A percentile compares a stretch with the other conserved stretches of the same genome.
phyloP scores from a whole-genome alignment of 768 basidiomycete species.

The Tricholoma matsutake region DNA sequence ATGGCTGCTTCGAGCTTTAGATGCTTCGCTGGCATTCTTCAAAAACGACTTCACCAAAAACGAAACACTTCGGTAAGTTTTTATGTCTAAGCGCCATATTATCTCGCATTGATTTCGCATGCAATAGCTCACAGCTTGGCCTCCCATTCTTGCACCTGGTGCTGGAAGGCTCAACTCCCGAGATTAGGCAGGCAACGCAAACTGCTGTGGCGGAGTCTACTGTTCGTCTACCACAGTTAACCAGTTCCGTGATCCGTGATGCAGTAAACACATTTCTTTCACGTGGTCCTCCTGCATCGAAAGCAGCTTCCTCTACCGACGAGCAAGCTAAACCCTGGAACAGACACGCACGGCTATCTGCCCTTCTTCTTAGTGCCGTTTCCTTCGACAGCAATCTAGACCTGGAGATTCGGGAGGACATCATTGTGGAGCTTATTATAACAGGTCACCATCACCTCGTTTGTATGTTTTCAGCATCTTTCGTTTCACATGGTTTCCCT shows the following conservation, averaged over 20 bases:
- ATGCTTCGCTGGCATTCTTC: slow-evolving; percentile 47
- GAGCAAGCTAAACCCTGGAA: slow-evolving; percentile 34
- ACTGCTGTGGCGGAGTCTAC: slow-evolving; percentile 39
- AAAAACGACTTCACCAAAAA: slow-evolving; percentile 49
- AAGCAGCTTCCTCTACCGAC: slow-evolving; percentile 27
- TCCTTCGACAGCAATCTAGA: slow-evolving; percentile 45
- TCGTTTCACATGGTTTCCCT: background rate
- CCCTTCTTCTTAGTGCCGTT: slow-evolving; percentile 50
- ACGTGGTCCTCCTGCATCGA: slow-evolving; percentile 29
- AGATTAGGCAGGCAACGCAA: slow-evolving; percentile 49
- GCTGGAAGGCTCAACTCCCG: slow-evolving; percentile 52
- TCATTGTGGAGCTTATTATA: slow-evolving; percentile 56
- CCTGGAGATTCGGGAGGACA: slow-evolving; percentile 35
- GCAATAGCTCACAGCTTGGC: slow-evolving; percentile 56
- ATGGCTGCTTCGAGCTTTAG: slow-evolving; percentile 73
- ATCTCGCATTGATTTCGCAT: background rate
- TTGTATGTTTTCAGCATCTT: slow-evolving; percentile 39
- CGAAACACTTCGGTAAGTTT: slow-evolving; percentile 51
- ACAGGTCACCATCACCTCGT: slow-evolving; percentile 71
- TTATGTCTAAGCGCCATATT: background rate
- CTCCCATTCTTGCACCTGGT: slow-evolving; percentile 67
- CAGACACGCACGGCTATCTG: slow-evolving; percentile 50
- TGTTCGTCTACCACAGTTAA: slow-evolving; percentile 41
- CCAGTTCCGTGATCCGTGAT: slow-evolving; percentile 56
- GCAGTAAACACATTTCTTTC: slow-evolving; percentile 48